Base-by-base conservation (phyloP, 2,329 filamentous ascomycete species). In the Ceratocystiopsis sp. region DNA sequence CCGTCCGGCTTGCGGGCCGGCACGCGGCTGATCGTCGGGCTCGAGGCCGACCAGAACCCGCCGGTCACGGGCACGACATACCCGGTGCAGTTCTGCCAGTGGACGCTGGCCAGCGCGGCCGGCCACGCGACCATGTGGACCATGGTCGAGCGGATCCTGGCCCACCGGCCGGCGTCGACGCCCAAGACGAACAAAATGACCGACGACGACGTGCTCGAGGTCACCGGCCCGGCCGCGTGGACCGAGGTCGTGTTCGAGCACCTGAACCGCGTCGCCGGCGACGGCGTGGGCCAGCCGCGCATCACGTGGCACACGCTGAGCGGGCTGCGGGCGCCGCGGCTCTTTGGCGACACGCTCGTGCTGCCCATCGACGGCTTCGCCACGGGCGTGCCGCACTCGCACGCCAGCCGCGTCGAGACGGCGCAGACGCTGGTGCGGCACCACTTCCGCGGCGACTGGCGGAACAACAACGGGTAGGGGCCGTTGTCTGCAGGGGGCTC, bases 21-120 rank as follows among this genome's bases (percentile, higher is more conserved):
- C 3, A 49, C 50, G 3, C 48, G 49, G 3, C 51, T 58, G n/a
- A 43, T 60, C 13, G 50, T 59, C 18, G 57, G 57, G 10, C 52
- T 59, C 42, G 58, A 61, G 43, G 57, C 52, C 25, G 58, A 60
- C 43, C 46, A 37, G n/a, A 42, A 39, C 21, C 49, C 49, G 40
- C 49, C 52, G 37, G 41, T 50, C 33, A 13, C 19, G 8, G 54
- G 56, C 18, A 58, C 56, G 19, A 50, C 49, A 10, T 53, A 58
- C 42, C 49, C 51, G 41, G 46, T 60, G 2, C 56, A 58, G 47
- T 58, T 61, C 41, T 58, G 57, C 45, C 57, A 59, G 45, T 61
- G 58, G 58, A 57, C 58, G 14, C 54, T 61, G 33, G 55, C 55
- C 10, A 54, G 53, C n/a, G 53, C 52, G 2, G 51, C 57, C 2